These are phyloP conservation scores for Kluyveromyces starmeri DNA, from an alignment of 805 yeast genomes.

Conservation along the genomic window DNA sequence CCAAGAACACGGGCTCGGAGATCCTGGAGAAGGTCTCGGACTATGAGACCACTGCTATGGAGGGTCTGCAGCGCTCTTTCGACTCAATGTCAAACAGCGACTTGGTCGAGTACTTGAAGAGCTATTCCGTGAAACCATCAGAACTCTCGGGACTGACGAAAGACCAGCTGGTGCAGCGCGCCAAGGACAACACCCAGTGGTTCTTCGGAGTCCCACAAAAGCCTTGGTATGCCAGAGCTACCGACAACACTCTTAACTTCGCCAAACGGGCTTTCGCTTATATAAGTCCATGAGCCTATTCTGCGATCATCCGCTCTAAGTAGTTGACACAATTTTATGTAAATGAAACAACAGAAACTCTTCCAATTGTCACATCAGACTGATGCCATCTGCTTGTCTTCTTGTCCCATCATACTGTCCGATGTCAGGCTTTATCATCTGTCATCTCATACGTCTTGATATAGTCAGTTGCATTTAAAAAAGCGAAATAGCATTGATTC, in stretches of 20 bases:
- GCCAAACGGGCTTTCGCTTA: conserved; percentile 2
- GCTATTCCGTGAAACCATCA: conserved; percentile 33
- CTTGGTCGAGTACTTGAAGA: conserved; percentile 32
- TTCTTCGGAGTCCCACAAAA: conserved; percentile 24
- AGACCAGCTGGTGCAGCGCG: conserved; percentile 31
- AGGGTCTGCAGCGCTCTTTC: conserved; percentile 24
- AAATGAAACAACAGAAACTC: no score
- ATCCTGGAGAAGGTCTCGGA: conserved; percentile 8
- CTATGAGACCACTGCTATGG: conserved; percentile 10
- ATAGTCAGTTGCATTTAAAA: no score
- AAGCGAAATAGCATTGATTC: no score
- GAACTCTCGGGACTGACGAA: conserved; percentile 14
- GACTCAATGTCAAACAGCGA: conserved; percentile 38
- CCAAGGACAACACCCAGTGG: conserved; percentile 35
- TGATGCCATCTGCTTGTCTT: no score
- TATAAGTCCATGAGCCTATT: not conserved
- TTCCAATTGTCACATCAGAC: no score
- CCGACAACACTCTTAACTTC: conserved; percentile 1
- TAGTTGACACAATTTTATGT: no score
- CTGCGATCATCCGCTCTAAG: not conserved
- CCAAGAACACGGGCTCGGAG: conserved; percentile 9
- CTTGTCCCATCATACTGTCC: no score
- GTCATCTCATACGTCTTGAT: no score
- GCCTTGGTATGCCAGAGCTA: conserved; percentile 23
- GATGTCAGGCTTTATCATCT: no score